Base-by-base conservation (phyloP, 2,329 filamentous ascomycete species). In the Xylariaceae sp. region DNA sequence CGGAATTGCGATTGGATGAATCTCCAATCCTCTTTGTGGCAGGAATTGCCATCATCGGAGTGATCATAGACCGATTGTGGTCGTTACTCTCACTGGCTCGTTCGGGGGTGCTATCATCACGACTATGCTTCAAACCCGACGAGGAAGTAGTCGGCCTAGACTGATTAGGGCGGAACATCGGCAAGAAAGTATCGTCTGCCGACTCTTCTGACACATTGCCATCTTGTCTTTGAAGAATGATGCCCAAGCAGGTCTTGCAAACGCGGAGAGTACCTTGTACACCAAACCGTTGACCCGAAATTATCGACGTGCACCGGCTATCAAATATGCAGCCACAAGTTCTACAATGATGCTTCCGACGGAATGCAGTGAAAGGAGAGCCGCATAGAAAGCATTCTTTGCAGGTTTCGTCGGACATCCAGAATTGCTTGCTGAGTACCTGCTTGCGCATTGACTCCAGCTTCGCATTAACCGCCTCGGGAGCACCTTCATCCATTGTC, bases 281-380 rank as follows among this genome's bases (percentile, higher is more conserved):
- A 14, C 90, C 91, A 66, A 99, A 97, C 44, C 86, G 84, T 55
- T 87, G 82, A 6, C 92, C 94, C 6, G 90, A 82, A 19, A 97
- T 89, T n/a, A 92, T 84, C 5, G 87, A 87, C 0, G 92, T 99
- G 70, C 94, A 99, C 67, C 95, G 95, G 5, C 89, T 89, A 68
- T 97, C 94, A 63, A 99, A 99, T 40, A 99, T 99, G 63, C 95
- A 95, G n/a, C 94, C 94, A 65, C 94, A 99, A 0, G 84, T 88
- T 53, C 95, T 85, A 67, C 94, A 99, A 68, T 99, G 94, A 67
- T 99, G 94, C 65, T 99, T 99, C 57, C 94, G 83, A 51, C 94
- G 82, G 65, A 97, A 97, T 1, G 92, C 94, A 0, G 90, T 90
- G 64, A 99, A 99, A 2, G 88, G 81, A 51, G 89, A 87, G 40